Evolutionary conservation across 1,284 basidiomycete genomes (phyloP).

Genomic region (Thecaphora frezii): DNA sequence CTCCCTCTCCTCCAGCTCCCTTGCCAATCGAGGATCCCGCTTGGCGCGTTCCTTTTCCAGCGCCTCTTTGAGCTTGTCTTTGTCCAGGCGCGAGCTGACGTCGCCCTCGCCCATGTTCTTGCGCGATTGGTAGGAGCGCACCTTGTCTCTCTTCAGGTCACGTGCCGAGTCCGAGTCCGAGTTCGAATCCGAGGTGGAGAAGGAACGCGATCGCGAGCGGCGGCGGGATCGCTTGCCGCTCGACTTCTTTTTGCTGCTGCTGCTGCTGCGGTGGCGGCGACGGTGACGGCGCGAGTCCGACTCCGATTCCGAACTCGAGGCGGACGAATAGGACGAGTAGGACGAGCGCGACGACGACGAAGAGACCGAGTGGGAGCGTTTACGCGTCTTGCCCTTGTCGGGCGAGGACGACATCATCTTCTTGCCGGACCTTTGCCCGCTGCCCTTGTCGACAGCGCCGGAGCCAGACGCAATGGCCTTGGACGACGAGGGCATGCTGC

Average conservation of each 20-base stretch:
- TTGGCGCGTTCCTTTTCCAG: slow-evolving; percentile 28
- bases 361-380: not conserved
- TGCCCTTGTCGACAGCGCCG: no score
- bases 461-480: not conserved
- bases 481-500: slow-evolving; percentile 38
- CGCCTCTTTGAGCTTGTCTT: slow-evolving; percentile 16
- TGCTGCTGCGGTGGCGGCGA: not conserved
- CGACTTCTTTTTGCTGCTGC: not conserved
- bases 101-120: slow-evolving; percentile 18
- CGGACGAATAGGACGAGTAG: not conserved
- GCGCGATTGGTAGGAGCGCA: not conserved
- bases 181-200: not conserved
- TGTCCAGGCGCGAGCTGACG: slow-evolving; percentile 22
- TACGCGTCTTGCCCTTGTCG: not conserved
- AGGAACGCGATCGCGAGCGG: not conserved
- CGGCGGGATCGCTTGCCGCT: not conserved
- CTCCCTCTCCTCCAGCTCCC: slow-evolving; percentile 5
- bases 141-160: no score
- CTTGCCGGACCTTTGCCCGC: no score
- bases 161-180: no score
- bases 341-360: not conserved
- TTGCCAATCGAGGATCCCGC: slow-evolving; percentile 12
- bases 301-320: not conserved
- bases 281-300: no score
- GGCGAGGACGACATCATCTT: no score